These are phyloP conservation scores for Metarhizium robertsii DNA, from an alignment of 2,329 filamentous ascomycete genomes.

Conservation along the genomic window DNA sequence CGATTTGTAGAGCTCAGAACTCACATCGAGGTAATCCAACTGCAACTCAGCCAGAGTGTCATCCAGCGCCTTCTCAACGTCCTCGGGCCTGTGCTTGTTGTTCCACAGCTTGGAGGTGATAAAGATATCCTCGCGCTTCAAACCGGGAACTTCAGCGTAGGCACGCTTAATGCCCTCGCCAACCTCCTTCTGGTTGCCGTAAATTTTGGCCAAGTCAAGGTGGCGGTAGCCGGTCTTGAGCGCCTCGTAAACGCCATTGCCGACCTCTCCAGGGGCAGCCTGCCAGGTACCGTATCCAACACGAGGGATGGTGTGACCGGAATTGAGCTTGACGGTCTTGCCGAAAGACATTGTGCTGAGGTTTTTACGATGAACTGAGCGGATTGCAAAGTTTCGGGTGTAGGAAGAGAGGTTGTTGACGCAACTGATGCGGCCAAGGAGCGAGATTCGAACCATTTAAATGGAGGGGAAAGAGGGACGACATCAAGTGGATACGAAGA, in stretches of 20 bases:
- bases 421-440: not conserved
- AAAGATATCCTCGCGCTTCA: slow-evolving; percentile 48
- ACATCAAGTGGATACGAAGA: slow-evolving; percentile 5
- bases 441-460: not conserved
- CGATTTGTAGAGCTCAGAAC: slow-evolving; percentile 6
- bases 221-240: slow-evolving; percentile 56
- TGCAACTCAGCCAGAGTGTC: slow-evolving; percentile 46
- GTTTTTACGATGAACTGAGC: not conserved
- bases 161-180: slow-evolving; percentile 44
- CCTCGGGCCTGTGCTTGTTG: slow-evolving; percentile 50
- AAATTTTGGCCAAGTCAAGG: slow-evolving; percentile 44
- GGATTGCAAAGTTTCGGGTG: not conserved
- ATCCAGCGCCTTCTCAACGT: slow-evolving; percentile 46
- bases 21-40: slow-evolving; percentile 47
- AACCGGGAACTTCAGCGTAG: slow-evolving; percentile 35
- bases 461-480: not conserved
- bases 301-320: slow-evolving; percentile 55
- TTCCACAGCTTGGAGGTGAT: slow-evolving; percentile 60
- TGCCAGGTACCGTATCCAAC: slow-evolving; percentile 59
- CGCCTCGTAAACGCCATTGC: slow-evolving; percentile 53
- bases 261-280: slow-evolving; percentile 54
- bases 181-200: slow-evolving; percentile 56
- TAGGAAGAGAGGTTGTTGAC: slow-evolving; percentile 1
- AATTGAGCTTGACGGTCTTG: slow-evolving; percentile 48
- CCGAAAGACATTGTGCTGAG: slow-evolving; percentile 42